Evolutionary conservation across 2,329 filamentous ascomycete genomes (phyloP).

Genomic region (Aspergillus alliaceus): DNA sequence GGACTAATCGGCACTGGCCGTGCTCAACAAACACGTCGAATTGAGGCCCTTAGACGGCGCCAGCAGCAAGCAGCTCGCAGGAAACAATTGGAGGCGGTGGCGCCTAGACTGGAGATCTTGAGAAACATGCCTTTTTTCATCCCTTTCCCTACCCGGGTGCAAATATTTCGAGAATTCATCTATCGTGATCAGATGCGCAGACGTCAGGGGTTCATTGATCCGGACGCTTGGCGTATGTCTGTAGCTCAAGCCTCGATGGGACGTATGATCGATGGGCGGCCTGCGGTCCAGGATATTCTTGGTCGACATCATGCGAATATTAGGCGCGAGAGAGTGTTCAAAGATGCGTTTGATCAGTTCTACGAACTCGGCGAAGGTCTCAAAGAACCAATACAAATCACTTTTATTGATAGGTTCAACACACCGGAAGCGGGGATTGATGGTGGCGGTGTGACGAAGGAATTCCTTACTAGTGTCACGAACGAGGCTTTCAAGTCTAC

Average conservation of each 20-base stretch:
- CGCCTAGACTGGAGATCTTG: constrained; percentile 83
- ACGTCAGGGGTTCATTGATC: constrained; percentile 66
- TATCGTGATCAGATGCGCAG: constrained; percentile 73
- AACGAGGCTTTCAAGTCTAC: constrained; percentile 74
- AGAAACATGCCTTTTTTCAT: constrained; percentile 98
- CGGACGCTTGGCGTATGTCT: constrained; percentile 71
- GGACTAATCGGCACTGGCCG: constrained; percentile 58
- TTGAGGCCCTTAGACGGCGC: constrained; percentile 63
- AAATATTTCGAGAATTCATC: constrained; percentile 94
- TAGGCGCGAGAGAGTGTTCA: constrained; percentile 73
- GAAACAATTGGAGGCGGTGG: constrained; percentile 74
- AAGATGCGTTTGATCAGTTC: constrained; percentile 82
- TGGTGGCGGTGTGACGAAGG: constrained; percentile 94
- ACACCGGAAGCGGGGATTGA: constrained; percentile 90
- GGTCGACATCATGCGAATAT: constrained; percentile 75
- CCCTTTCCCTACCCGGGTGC: constrained; percentile 85
- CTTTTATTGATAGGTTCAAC: constrained; percentile 89
- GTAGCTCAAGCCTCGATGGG: constrained; percentile 49
- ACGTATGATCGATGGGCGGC: constrained; percentile 40
- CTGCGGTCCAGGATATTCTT: constrained; percentile 41
- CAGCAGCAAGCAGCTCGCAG: constrained; percentile 68
- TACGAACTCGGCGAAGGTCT: constrained; percentile 77
- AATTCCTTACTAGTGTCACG: constrained; percentile 88
- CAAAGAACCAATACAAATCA: constrained; percentile 95
- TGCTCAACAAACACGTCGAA: constrained; percentile 60